phyloP scores from a whole-genome alignment of 768 basidiomycete genomes.

The Mycena rebaudengoi region DNA sequence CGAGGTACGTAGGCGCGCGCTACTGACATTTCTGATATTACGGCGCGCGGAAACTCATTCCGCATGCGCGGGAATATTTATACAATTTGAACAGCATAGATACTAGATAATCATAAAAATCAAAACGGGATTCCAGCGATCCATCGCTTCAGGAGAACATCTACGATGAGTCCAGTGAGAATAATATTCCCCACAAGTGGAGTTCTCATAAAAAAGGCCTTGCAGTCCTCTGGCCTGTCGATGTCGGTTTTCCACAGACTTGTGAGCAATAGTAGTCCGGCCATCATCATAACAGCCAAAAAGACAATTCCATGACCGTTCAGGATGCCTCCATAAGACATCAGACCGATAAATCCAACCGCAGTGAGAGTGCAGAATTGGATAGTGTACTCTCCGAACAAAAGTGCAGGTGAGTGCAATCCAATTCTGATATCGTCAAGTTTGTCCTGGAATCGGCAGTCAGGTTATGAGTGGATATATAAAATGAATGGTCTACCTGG shows the following conservation, averaged over 20 bases:
- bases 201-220: slow-evolving; percentile 32
- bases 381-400: slow-evolving; percentile 56
- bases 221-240: slow-evolving; percentile 34
- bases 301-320: slow-evolving; percentile 52
- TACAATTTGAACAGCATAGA: too few relatives aligned
- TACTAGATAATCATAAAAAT: too few relatives aligned
- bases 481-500: slow-evolving; percentile 27
- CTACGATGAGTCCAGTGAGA: slow-evolving; percentile 30
- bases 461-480: slow-evolving; percentile 7
- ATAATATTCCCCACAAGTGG: slow-evolving; percentile 36
- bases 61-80: too few relatives aligned
- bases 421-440: slow-evolving; percentile 64
- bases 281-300: slow-evolving; percentile 31
- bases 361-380: slow-evolving; percentile 56
- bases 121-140: slow-evolving; percentile 29
- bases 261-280: slow-evolving; percentile 25
- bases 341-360: slow-evolving; percentile 49
- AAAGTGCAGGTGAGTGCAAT: slow-evolving; percentile 66
- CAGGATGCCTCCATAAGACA: slow-evolving; percentile 53
- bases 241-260: slow-evolving; percentile 30
- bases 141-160: slow-evolving; percentile 30
- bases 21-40: too few relatives aligned
- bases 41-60: too few relatives aligned
- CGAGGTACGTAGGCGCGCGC: too few relatives aligned
- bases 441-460: neutral